A percentile compares a stretch with the other conserved stretches of the same genome.
These are phyloP conservation scores for Kurtzmaniella quercitrusa DNA, from an alignment of 1,139 yeast species.

Conservation along the genomic window DNA sequence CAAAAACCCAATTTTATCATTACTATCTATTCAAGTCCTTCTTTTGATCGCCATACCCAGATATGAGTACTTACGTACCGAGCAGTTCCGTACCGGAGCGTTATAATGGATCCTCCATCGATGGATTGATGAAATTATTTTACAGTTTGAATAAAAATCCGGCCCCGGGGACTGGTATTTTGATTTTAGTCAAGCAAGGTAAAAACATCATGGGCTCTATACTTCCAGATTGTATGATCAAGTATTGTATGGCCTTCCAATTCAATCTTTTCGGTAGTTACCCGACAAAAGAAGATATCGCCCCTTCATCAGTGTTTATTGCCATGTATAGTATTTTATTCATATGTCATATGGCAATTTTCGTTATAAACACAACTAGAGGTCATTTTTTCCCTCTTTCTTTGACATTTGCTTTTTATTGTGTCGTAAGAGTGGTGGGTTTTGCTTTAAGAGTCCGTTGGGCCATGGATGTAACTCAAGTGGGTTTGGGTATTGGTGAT, in stretches of 20 bases:
- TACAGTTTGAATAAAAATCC: slow-evolving; percentile 34
- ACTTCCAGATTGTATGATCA: slow-evolving; percentile 35
- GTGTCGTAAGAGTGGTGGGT: slow-evolving; percentile 53
- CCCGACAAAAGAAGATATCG: slow-evolving; percentile 53
- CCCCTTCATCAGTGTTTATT: slow-evolving; percentile 58
- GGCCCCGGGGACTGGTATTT: slow-evolving; percentile 50
- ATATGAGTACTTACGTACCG: background rate
- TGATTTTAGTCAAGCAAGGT: slow-evolving; percentile 27
- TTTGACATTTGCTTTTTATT: slow-evolving; percentile 53
- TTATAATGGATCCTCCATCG: slow-evolving; percentile 16
- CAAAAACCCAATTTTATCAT: no score
- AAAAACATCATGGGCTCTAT: slow-evolving; percentile 21
- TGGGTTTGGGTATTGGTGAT: slow-evolving; percentile 55
- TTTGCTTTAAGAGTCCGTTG: slow-evolving; percentile 58
- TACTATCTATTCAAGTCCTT: no score
- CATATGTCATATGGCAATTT: slow-evolving; percentile 47
- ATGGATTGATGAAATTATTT: slow-evolving; percentile 31
- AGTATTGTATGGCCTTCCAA: slow-evolving; percentile 36
- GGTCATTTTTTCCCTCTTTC: slow-evolving; percentile 66
- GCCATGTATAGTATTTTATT: slow-evolving; percentile 51
- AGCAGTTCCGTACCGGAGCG: background rate
- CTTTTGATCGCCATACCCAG: no score
- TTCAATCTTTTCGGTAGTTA: slow-evolving; percentile 64
- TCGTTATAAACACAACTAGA: slow-evolving; percentile 46
- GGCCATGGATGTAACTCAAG: slow-evolving; percentile 44